A percentile compares a stretch with the other conserved stretches of the same genome.
Evolutionary conservation across 129 eudicot species (phyloP).

Genomic region (Pittosporum tobira): DNA sequence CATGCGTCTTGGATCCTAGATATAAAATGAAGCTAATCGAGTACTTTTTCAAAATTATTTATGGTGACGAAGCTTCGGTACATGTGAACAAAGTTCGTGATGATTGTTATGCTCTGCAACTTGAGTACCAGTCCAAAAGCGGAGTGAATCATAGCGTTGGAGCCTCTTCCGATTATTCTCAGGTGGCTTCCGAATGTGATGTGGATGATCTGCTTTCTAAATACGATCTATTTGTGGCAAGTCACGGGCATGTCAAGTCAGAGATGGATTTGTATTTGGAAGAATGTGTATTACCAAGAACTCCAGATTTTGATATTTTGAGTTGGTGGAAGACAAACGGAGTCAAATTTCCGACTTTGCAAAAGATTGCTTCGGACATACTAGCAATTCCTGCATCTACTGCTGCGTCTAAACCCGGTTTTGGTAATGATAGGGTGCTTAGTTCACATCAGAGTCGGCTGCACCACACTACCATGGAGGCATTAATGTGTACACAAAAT

Average conservation of each 20-base stretch:
- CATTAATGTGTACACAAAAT: constrained; percentile 22
- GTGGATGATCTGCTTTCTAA: constrained; percentile 6
- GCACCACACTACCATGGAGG: constrained; percentile 14
- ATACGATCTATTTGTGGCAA: constrained; percentile 10
- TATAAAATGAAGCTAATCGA: constrained; percentile 11
- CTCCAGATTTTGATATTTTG: constrained; percentile 12
- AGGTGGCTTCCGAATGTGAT: background rate
- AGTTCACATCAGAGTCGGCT: constrained; percentile 12
- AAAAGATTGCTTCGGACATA: constrained; percentile 14
- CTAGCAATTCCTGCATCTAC: constrained; percentile 9
- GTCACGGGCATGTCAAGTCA: background rate
- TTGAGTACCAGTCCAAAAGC: constrained; percentile 3
- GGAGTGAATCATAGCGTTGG: background rate
- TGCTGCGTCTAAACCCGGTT: constrained; percentile 10
- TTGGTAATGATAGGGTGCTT: constrained; percentile 12
- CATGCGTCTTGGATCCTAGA: constrained; percentile 22
- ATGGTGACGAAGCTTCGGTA: constrained; percentile 5
- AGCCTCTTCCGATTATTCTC: background rate
- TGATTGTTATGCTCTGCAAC: background rate
- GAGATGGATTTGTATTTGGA: constrained; percentile 18
- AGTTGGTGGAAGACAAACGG: constrained; percentile 18
- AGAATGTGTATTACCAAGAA: constrained; percentile 8
- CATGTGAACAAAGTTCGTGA: constrained; percentile 1
- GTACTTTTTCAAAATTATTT: constrained; percentile 3
- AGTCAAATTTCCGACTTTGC: constrained; percentile 10